These are phyloP conservation scores for Trametes punicea DNA, from an alignment of 768 basidiomycete genomes.

Conservation along the genomic window DNA sequence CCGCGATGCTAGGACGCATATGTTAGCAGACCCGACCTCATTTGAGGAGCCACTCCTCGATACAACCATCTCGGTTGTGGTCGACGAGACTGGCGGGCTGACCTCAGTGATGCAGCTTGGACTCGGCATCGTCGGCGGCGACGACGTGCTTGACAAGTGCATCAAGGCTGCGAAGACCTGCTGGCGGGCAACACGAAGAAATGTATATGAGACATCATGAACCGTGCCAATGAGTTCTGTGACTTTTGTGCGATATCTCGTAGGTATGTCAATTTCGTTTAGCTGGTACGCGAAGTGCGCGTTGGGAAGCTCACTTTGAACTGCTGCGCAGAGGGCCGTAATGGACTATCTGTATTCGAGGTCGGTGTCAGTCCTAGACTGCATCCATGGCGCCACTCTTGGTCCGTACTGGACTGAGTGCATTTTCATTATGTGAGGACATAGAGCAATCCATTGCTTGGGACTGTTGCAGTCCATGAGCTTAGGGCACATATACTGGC, in stretches of 20 bases:
- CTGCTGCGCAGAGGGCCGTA: too few species aligned
- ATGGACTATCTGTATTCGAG: too few species aligned
- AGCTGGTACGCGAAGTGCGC: too few species aligned
- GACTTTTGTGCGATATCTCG: neutral
- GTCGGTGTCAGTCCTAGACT: too few species aligned
- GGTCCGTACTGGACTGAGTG: too few species aligned
- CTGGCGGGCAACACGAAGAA: slow-evolving; percentile 7
- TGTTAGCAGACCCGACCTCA: slow-evolving; percentile 81
- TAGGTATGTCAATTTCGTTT: neutral
- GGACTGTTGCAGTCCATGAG: too few species aligned
- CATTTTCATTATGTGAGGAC: too few species aligned
- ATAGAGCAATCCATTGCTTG: too few species aligned
- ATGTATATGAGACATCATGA: slow-evolving; percentile 1
- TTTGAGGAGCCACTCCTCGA: slow-evolving; percentile 89
- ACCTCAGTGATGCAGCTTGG: slow-evolving; percentile 57
- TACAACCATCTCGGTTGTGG: slow-evolving; percentile 60
- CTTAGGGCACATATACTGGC: too few species aligned
- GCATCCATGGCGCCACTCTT: too few species aligned
- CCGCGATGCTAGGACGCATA: slow-evolving; percentile 42
- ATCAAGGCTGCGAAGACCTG: slow-evolving; percentile 35
- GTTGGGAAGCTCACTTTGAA: too few species aligned
- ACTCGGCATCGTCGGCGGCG: slow-evolving; percentile 31
- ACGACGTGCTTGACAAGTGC: slow-evolving; percentile 38
- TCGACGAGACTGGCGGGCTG: slow-evolving; percentile 49
- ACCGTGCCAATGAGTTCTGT: too few species aligned